Evolutionary conservation across 2,329 filamentous ascomycete species (phyloP), one percentile per base, ranked within the genome.

Genomic region (Parastagonospora nodorum): DNA sequence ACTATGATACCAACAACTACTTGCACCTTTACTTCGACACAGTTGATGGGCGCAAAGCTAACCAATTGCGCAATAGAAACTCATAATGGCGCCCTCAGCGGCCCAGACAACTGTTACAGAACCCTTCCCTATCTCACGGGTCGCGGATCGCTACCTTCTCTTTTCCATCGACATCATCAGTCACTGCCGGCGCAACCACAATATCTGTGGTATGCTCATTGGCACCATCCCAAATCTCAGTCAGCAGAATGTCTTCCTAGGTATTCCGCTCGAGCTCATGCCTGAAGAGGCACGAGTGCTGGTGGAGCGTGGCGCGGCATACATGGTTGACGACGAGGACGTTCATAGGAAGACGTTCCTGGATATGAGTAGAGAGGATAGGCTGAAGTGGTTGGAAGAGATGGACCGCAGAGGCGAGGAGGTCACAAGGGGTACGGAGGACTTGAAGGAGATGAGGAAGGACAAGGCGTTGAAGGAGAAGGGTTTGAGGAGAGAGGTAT

Each of bases 211-310:
- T 57, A 88, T 94, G 29, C 81, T 96, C 48, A 87, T 90, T 52
- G 94, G 94, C 50, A 92, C 90, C 7, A 85, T 96, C 28, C 93
- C 94, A 2, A 92, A 97, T 75, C 88, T 91, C 50, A 92, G 92
- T 5, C 93, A 95, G 63, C 94, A 99, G 75, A 97, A 96, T 76
- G 84, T 96, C 50, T 97, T 97, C 71, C 83, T 93, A 51, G 90
- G 92, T 39, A 77, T 97, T 42, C 94, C 94, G 2, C 77, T 97
- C 24, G 89, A 97, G 78, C 80, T 99, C 38, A 90, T 94, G 78
- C 88, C 90, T 1, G 94, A 97, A 76, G 94, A 99, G 78, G 92
- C 88, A 4, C 83, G 86, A 57, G 77, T 94, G 46, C 82, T 99
- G 27, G 86, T 96, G 51, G 87, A 91, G 60, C 88, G 87, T 61